Percentiles rank a stretch among this genome's conserved stretches.
Conservation (phyloP, 73 alveolate genomes). For the Halteria grandinella region DNA sequence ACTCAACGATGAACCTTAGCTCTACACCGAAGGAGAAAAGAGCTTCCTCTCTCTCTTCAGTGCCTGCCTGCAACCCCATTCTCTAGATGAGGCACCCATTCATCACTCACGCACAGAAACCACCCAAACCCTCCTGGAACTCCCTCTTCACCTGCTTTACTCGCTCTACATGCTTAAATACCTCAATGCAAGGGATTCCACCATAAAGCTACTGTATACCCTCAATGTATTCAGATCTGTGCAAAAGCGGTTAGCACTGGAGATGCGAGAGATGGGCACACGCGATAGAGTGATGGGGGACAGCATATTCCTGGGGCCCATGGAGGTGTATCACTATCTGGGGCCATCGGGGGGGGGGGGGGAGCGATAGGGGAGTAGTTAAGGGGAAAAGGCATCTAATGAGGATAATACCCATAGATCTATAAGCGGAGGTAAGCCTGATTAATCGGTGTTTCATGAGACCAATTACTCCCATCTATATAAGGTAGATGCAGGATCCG, state of each 20-base stretch:
- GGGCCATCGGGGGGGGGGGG: background rate
- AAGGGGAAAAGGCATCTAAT: background rate
- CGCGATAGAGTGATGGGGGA: slow-evolving; percentile 65
- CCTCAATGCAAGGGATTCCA: slow-evolving; percentile 38
- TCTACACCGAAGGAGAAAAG: slow-evolving; percentile 18
- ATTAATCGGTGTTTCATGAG: too few relatives aligned
- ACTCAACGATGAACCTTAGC: background rate
- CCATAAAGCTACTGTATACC: slow-evolving; percentile 32
- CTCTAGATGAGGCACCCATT: background rate
- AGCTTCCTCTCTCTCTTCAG: slow-evolving; percentile 26
- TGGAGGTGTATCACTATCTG: background rate
- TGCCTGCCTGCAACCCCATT: slow-evolving; percentile 28
- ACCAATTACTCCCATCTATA: background rate
- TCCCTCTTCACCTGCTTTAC: slow-evolving; percentile 49
- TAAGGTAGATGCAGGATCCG: background rate
- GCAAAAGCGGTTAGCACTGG: slow-evolving; percentile 53
- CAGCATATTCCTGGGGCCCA: slow-evolving; percentile 10
- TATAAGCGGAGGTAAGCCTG: too few relatives aligned
- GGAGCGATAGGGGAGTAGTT: background rate
- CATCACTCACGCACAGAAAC: background rate
- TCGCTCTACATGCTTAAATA: slow-evolving; percentile 31
- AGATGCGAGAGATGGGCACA: slow-evolving; percentile 62
- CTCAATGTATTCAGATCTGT: slow-evolving; percentile 61
- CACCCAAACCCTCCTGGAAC: background rate
- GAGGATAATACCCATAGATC: too few relatives aligned